Base-by-base conservation (phyloP, 768 basidiomycete genomes). In the Pleurotus cornucopiae region DNA sequence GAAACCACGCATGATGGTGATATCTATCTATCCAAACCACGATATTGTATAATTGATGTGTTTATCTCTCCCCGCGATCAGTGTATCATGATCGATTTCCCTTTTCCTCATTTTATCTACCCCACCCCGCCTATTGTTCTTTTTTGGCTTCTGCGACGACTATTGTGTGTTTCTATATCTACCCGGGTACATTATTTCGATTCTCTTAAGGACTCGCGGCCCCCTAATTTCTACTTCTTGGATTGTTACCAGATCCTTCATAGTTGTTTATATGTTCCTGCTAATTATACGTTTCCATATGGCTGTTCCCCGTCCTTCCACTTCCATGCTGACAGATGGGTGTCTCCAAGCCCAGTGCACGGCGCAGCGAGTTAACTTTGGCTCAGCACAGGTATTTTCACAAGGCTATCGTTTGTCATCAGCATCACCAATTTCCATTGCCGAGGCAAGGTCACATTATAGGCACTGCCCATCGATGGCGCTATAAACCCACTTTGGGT, bases 391-490 rank as follows among this genome's bases (percentile, higher is more conserved):
- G n/a, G 13, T 18, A 41, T 14, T 53, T 25, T 53, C 39, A 53
- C 51, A 53, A 53, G 51, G 39, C 41, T 25, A 34, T 44, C 20
- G n/a, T 53, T 23, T 53, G 37, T 40, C 46, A 47, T 47, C 46
- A 47, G 5, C 21, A 20, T 14, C 23, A 39, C 39, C 51, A n/a
- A 20, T 41, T 38, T 23, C 13, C 37, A 18, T 38, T 39, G 26
- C 26, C 21, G 41, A 44, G n/a, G 41, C 41, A 21, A 38, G 51
- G 26, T 49, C 48, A 52, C 51, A 53, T 52, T 52, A 52, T 53
- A 40, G 51, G 51, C 51, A 53, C 38, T 53, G 51, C 51, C 39
- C 16, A 53, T 53, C 51, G 51, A 53, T 53, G 39, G 51, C 51
- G 51, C 51, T 53, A 53, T 53, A 53, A 53, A 40, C 51, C 51